Evolutionary conservation across 805 yeast species (phyloP).

Genomic region (Wickerhamomyces alni): DNA sequence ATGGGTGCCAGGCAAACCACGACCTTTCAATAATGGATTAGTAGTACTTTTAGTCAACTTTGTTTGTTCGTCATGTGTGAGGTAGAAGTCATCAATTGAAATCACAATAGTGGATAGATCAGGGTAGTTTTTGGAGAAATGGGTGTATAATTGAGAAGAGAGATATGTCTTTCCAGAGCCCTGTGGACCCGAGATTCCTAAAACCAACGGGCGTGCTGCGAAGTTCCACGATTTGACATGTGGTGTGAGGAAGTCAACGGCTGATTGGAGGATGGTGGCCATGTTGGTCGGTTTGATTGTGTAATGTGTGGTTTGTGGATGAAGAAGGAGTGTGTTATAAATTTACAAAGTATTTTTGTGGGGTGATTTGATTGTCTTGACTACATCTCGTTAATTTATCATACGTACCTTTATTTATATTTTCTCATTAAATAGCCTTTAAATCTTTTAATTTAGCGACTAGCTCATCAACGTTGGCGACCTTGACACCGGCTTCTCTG

Average conservation of each 20-base stretch:
- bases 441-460: slow-evolving; percentile 67
- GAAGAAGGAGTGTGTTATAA: too few relatives aligned
- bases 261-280: slow-evolving; percentile 1
- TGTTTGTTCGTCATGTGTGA: slow-evolving; percentile 57
- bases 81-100: slow-evolving; percentile 85
- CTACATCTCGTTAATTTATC: too few relatives aligned
- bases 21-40: slow-evolving; percentile 59
- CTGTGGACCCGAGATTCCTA: slow-evolving; percentile 46
- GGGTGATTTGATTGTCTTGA: too few relatives aligned
- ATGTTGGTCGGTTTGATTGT: too few relatives aligned
- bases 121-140: slow-evolving; percentile 31
- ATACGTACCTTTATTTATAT: too few relatives aligned
- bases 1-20: slow-evolving; percentile 95
- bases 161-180: slow-evolving; percentile 73
- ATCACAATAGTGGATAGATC: slow-evolving; percentile 37
- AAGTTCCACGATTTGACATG: slow-evolving; percentile 23
- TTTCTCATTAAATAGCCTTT: slow-evolving; percentile 17
- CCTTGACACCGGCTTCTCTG: slow-evolving; percentile 78
- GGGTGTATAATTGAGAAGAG: slow-evolving; percentile 33
- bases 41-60: slow-evolving; percentile 35
- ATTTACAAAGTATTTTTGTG: too few relatives aligned
- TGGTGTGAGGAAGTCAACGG: slow-evolving; percentile 24
- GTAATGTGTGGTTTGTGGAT: too few relatives aligned
- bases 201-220: slow-evolving; percentile 36
- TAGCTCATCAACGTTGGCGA: slow-evolving; percentile 76